Conservation (phyloP, 305 asterid species). For the Solanum hybrid region DNA sequence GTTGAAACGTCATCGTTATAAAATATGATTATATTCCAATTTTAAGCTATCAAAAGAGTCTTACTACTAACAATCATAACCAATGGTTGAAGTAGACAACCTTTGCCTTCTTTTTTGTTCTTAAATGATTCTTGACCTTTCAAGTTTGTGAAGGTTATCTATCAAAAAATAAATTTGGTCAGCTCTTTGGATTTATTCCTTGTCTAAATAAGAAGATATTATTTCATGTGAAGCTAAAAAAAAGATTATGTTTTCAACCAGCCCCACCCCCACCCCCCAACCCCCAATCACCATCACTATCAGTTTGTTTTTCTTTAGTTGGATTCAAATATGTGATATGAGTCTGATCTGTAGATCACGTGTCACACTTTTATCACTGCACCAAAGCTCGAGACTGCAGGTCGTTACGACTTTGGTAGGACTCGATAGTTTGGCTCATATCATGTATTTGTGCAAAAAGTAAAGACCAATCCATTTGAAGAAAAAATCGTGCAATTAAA, state of each 20-base stretch:
- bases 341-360: neutral
- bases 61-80: neutral
- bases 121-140: neutral
- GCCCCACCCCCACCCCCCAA: neutral
- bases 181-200: neutral
- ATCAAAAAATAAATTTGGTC: neutral
- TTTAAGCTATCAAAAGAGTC: neutral
- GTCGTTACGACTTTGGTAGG: rapidly evolving
- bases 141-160: neutral
- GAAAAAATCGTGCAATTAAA: neutral
- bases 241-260: neutral
- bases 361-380: neutral
- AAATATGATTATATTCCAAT: neutral
- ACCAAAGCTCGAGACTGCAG: neutral
- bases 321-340: neutral
- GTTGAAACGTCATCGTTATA: rapidly evolving
- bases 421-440: neutral
- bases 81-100: neutral
- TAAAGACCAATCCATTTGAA: neutral
- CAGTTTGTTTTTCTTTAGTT: neutral
- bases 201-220: neutral
- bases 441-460: neutral
- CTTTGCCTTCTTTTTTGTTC: neutral
- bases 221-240: neutral
- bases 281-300: neutral